phyloP scores from a whole-genome alignment of 2,329 filamentous ascomycete species.

The Aureobasidium sp. region DNA sequence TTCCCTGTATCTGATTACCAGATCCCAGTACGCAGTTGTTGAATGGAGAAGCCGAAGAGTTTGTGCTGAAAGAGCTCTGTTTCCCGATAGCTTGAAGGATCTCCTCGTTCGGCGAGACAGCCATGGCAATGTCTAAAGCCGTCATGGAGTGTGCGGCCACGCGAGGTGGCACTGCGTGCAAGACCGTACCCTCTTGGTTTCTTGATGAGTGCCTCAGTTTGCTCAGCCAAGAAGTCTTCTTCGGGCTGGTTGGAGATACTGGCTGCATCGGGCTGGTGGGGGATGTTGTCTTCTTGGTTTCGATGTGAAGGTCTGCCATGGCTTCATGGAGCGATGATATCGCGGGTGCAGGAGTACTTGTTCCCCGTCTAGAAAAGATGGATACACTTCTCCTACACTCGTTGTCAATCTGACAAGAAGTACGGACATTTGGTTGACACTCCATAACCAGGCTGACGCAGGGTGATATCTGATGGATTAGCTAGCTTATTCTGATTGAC shows the following conservation, averaged over 20 bases:
- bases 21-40: neutral
- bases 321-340: slow-evolving; percentile 20
- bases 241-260: slow-evolving; percentile 17
- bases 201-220: slow-evolving; percentile 1
- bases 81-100: slow-evolving; percentile 32
- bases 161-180: slow-evolving; percentile 28
- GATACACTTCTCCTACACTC: slow-evolving; percentile 26
- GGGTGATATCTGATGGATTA: neutral
- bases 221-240: slow-evolving; percentile 9
- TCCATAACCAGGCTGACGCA: neutral
- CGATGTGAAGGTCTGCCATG: neutral
- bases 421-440: neutral
- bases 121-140: slow-evolving; percentile 32
- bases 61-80: slow-evolving; percentile 8
- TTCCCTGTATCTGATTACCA: slow-evolving; percentile 20
- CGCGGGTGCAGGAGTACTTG: slow-evolving; percentile 22
- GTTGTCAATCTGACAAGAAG: neutral
- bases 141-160: slow-evolving; percentile 25
- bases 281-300: neutral
- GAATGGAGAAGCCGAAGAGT: slow-evolving; percentile 17
- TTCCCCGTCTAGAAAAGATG: slow-evolving; percentile 32
- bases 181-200: slow-evolving; percentile 20
- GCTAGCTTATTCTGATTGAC: neutral
- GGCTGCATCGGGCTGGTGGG: slow-evolving; percentile 16
- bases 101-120: slow-evolving; percentile 34